Evolutionary conservation across 2,329 filamentous ascomycete species (phyloP).

Genomic region (Aspergillus brasiliensis): DNA sequence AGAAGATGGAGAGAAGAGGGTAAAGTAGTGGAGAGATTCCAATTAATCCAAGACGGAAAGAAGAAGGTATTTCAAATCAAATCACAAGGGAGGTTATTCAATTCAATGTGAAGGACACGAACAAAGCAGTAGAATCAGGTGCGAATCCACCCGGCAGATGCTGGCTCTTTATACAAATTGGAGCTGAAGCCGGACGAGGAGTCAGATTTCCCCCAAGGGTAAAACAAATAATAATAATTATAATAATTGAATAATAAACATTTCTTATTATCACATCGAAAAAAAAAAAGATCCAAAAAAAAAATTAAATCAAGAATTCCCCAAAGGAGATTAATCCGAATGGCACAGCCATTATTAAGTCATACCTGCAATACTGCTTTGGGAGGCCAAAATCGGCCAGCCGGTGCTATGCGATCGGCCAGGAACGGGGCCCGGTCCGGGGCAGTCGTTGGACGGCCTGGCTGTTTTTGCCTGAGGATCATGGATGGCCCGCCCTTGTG

Average conservation of each 20-base stretch:
- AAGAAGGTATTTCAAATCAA: background rate
- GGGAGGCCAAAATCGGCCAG: background rate
- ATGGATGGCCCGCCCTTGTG: background rate
- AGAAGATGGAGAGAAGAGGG: background rate
- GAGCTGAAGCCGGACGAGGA: background rate
- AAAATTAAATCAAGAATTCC: background rate
- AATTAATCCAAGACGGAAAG: background rate
- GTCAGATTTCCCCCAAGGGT: background rate
- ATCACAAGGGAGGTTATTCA: background rate
- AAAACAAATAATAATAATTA: background rate
- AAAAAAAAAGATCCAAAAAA: background rate
- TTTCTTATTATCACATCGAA: too few species aligned
- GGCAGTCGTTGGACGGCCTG: conserved; percentile 13
- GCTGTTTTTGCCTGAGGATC: conserved; percentile 10
- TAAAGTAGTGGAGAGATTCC: background rate
- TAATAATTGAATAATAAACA: background rate
- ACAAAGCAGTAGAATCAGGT: background rate
- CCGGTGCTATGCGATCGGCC: conserved; percentile 32
- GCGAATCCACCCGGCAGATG: background rate
- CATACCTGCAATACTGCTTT: background rate
- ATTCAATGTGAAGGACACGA: background rate
- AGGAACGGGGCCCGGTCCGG: conserved; percentile 28
- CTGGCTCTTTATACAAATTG: background rate
- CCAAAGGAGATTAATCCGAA: background rate
- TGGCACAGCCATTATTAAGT: background rate